These are phyloP conservation scores for Hammondia hammondi DNA, from an alignment of 169 alveolate species.

Conservation along the genomic window DNA sequence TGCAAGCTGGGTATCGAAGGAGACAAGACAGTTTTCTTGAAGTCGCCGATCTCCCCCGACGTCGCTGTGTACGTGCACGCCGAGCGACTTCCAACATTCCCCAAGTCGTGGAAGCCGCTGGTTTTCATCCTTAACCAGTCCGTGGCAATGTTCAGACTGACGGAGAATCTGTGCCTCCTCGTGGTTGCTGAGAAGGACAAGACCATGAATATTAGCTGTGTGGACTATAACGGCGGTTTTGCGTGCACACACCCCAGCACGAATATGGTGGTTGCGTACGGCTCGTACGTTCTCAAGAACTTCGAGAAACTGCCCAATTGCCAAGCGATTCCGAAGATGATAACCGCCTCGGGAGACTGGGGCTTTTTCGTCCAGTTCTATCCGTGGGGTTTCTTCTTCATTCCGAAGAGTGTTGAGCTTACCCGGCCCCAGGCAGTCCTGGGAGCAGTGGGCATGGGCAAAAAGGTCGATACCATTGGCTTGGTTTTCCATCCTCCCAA, in stretches of 20 bases:
- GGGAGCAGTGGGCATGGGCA: constrained; percentile 75
- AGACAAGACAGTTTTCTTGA: constrained; percentile 77
- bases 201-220: constrained; percentile 72
- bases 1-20: constrained; percentile 78
- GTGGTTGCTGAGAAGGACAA: constrained; percentile 70
- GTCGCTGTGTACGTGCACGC: constrained; percentile 75
- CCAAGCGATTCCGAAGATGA: constrained; percentile 70
- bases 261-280: constrained; percentile 77
- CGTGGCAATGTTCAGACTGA: constrained; percentile 73
- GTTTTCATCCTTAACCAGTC: constrained; percentile 72
- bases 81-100: constrained; percentile 80
- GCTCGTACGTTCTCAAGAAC: constrained; percentile 67
- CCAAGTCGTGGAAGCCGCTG: constrained; percentile 80
- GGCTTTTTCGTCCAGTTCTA: constrained; percentile 80
- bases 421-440: constrained; percentile 73
- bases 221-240: constrained; percentile 80
- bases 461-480: constrained; percentile 74
- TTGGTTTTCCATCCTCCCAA: constrained; percentile 77
- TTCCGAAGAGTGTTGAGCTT: constrained; percentile 77
- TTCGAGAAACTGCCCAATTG: constrained; percentile 71
- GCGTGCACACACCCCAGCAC: constrained; percentile 77
- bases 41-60: constrained; percentile 72
- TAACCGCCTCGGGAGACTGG: constrained; percentile 77
- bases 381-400: constrained; percentile 77
- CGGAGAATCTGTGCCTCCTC: constrained; percentile 72